A percentile compares a stretch with the other conserved stretches of the same genome.
These are phyloP conservation scores for Fistulinella prunicolor DNA, from an alignment of 768 basidiomycete species.

Conservation along the genomic window DNA sequence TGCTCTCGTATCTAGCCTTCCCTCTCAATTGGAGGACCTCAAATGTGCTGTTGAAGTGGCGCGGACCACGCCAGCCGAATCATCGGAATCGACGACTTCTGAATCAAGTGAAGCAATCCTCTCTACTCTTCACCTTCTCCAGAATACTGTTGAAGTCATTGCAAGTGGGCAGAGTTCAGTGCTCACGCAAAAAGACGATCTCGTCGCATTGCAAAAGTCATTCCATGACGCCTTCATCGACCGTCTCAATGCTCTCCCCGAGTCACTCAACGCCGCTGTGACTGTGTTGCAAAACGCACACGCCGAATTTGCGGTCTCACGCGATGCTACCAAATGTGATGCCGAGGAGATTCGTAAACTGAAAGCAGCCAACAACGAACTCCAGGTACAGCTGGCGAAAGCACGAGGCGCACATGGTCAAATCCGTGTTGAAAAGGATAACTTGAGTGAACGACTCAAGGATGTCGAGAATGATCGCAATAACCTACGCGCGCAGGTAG, in stretches of 20 bases:
- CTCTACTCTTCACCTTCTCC: conserved; percentile 43
- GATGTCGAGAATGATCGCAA: conserved; percentile 67
- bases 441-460: conserved; percentile 58
- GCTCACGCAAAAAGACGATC: conserved; percentile 45
- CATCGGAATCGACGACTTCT: conserved; percentile 15
- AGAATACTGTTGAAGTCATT: conserved; percentile 47
- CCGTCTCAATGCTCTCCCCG: conserved; percentile 58
- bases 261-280: conserved; percentile 50
- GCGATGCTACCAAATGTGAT: conserved; percentile 57
- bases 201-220: conserved; percentile 47
- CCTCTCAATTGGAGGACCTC: conserved; percentile 43
- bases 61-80: conserved; percentile 17
- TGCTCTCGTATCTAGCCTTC: conserved; percentile 45
- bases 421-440: conserved; percentile 79
- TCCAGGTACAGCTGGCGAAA: conserved; percentile 70
- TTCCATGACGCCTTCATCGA: conserved; percentile 52
- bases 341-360: conserved; percentile 66
- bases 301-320: conserved; percentile 57
- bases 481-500: conserved; percentile 49
- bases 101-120: conserved; percentile 25
- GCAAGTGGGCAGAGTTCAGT: conserved; percentile 49
- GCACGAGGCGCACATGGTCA: conserved; percentile 76
- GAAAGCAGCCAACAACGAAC: conserved; percentile 53
- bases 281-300: conserved; percentile 58
- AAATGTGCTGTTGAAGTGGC: conserved; percentile 41